Evolutionary conservation across 2,329 filamentous ascomycete genomes (phyloP).

Genomic region (Exophiala phaeomuriformis): DNA sequence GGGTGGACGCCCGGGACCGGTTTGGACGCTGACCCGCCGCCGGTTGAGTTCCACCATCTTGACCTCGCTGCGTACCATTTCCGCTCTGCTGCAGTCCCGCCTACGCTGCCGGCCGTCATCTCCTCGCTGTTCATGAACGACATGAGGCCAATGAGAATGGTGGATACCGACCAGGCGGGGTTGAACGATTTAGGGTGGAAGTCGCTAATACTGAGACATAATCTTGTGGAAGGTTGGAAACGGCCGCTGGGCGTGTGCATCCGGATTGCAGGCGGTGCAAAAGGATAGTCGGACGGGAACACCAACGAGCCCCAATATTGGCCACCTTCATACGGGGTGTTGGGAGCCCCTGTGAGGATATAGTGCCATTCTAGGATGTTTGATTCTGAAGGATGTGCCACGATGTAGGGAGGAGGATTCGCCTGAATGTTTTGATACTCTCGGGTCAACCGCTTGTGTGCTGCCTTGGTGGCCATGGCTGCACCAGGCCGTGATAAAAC

Average conservation of each 20-base stretch:
- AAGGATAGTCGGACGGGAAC: conserved; percentile 94
- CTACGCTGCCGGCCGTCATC: conserved; percentile 91
- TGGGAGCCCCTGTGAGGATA: conserved; percentile 70
- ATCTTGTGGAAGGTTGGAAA: conserved; percentile 83
- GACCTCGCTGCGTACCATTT: conserved; percentile 68
- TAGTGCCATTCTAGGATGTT: conserved; percentile 69
- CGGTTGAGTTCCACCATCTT: conserved; percentile 95
- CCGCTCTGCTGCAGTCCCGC: conserved; percentile 68
- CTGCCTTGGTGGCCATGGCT: conserved; percentile 63
- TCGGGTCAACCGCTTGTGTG: conserved; percentile 61
- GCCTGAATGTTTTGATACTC: conserved; percentile 60
- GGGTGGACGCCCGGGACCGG: conserved; percentile 45
- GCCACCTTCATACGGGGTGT: conserved; percentile 86
- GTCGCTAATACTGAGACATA: conserved; percentile 93
- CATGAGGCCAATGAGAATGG: conserved; percentile 85
- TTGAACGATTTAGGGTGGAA: conserved; percentile 99
- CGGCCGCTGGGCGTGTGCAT: conserved; percentile 97
- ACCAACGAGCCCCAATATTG: conserved; percentile 98
- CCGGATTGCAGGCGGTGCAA: conserved; percentile 91
- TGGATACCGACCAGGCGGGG: conserved; percentile 95
- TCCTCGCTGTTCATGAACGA: conserved; percentile 99
- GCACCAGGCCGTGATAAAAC: neutral
- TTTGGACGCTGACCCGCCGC: conserved; percentile 63
- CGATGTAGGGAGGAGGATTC: conserved; percentile 82
- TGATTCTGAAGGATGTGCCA: conserved; percentile 77